phyloP scores from a whole-genome alignment of 805 yeast genomes.

The Yueomyces sinensis region DNA sequence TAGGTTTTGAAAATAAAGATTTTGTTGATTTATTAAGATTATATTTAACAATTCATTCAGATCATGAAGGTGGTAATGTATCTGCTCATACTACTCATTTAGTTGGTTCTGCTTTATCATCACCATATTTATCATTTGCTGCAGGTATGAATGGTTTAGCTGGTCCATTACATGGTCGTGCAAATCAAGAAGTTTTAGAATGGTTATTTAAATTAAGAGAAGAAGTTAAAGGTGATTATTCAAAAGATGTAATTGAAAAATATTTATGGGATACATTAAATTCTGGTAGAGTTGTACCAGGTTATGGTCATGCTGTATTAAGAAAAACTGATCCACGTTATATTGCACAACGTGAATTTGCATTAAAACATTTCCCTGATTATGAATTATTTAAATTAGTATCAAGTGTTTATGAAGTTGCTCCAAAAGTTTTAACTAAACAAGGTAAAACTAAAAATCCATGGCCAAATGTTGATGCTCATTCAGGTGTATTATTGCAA shows the following conservation, averaged over 20 bases:
- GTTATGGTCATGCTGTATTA: conserved; percentile 80
- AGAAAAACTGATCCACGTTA: conserved; percentile 85
- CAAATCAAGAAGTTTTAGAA: conserved; percentile 77
- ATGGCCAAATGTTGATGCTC: conserved; percentile 87
- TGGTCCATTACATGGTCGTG: conserved; percentile 82
- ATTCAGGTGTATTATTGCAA: conserved; percentile 74
- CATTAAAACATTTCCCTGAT: conserved; percentile 62
- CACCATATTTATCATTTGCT: conserved; percentile 65
- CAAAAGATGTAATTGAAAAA: conserved; percentile 56
- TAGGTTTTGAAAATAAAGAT: conserved; percentile 50
- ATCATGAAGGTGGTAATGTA: conserved; percentile 86
- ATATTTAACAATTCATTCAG: conserved; percentile 71
- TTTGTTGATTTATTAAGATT: conserved; percentile 71
- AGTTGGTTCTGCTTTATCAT: conserved; percentile 72
- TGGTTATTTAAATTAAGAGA: conserved; percentile 60
- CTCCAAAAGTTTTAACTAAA: conserved; percentile 66
- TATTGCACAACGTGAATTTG: conserved; percentile 77
- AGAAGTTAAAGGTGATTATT: conserved; percentile 48
- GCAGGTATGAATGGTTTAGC: conserved; percentile 81
- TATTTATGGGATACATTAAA: conserved; percentile 70
- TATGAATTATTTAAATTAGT: conserved; percentile 70
- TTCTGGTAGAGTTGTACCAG: conserved; percentile 77
- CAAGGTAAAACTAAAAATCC: conserved; percentile 90
- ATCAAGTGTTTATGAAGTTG: conserved; percentile 65
- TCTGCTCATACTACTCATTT: conserved; percentile 79